A percentile compares a stretch with the other conserved stretches of the same genome.
Conservation (phyloP, 2,329 filamentous ascomycete species). For the Colletotrichum scovillei region DNA sequence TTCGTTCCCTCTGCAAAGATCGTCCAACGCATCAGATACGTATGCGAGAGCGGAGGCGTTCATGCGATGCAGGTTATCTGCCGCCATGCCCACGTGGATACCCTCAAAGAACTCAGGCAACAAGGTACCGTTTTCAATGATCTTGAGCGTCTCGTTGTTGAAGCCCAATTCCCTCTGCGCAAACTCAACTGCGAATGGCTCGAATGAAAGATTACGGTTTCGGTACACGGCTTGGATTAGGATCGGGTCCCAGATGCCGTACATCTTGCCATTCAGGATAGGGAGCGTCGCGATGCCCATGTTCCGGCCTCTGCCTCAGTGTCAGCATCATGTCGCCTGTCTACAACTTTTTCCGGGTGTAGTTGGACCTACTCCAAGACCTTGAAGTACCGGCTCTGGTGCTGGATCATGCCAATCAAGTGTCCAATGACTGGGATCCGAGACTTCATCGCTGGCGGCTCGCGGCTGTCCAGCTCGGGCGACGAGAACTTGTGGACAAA, state of each 20-base stretch:
- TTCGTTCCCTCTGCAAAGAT: slow-evolving; percentile 39
- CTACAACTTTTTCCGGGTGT: slow-evolving; percentile 16
- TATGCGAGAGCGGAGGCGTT: slow-evolving; percentile 27
- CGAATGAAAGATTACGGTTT: slow-evolving; percentile 53
- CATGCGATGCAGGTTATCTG: slow-evolving; percentile 17
- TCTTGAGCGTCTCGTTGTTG: slow-evolving; percentile 43
- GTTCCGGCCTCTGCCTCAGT: slow-evolving; percentile 37
- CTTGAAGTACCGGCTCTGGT: slow-evolving; percentile 50
- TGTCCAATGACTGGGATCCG: slow-evolving; percentile 59
- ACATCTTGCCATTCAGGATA: slow-evolving; percentile 55
- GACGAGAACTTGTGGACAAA: not conserved
- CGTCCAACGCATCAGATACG: slow-evolving; percentile 16
- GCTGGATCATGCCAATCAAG: slow-evolving; percentile 53
- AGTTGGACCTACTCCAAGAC: slow-evolving; percentile 48
- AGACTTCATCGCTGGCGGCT: slow-evolving; percentile 55
- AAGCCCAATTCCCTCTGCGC: slow-evolving; percentile 51
- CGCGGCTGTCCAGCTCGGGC: slow-evolving; percentile 44
- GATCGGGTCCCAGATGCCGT: slow-evolving; percentile 54
- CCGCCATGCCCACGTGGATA: slow-evolving; percentile 18
- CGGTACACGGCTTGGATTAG: slow-evolving; percentile 53
- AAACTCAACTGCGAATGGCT: slow-evolving; percentile 51
- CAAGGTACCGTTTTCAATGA: slow-evolving; percentile 20
- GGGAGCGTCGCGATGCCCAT: slow-evolving; percentile 55
- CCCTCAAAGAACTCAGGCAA: slow-evolving; percentile 18
- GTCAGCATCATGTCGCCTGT: slow-evolving; percentile 46